These are phyloP conservation scores for Phalaenopsis hybrid DNA, from an alignment of 116 monocot genomes.

Conservation along the genomic window DNA sequence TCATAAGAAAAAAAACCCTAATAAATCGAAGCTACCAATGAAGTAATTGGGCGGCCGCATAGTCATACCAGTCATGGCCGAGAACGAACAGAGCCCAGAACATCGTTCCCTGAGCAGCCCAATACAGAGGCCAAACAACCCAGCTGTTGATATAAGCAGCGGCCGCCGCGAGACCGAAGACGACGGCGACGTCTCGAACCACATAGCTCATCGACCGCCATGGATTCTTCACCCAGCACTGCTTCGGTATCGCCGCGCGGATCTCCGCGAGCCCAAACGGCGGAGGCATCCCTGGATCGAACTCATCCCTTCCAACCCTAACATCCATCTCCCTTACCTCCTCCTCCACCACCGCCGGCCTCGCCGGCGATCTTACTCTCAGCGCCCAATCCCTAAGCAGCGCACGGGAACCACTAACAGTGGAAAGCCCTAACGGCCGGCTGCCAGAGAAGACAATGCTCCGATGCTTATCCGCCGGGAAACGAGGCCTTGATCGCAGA, in stretches of 20 bases:
- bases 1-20: neutral
- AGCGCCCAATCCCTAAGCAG: slow-evolving; percentile 35
- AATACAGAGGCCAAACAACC: slow-evolving; percentile 36
- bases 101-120: slow-evolving; percentile 47
- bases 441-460: neutral
- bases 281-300: slow-evolving; percentile 29
- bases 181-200: slow-evolving; percentile 24
- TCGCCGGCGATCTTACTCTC: slow-evolving; percentile 51
- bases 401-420: neutral
- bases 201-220: slow-evolving; percentile 38
- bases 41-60: neutral
- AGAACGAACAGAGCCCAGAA: slow-evolving; percentile 52
- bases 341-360: slow-evolving; percentile 5
- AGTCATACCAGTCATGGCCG: slow-evolving; percentile 45
- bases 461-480: neutral
- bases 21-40: neutral
- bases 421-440: neutral
- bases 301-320: slow-evolving; percentile 7
- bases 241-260: slow-evolving; percentile 34
- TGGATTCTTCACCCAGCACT: slow-evolving; percentile 40
- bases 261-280: slow-evolving; percentile 45
- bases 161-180: slow-evolving; percentile 24
- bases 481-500: neutral
- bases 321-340: neutral
- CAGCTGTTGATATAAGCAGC: slow-evolving; percentile 19